A percentile compares a stretch with the other conserved stretches of the same genome.
Conservation (phyloP, 768 basidiomycete species). For the Lactarius hatsudake region DNA sequence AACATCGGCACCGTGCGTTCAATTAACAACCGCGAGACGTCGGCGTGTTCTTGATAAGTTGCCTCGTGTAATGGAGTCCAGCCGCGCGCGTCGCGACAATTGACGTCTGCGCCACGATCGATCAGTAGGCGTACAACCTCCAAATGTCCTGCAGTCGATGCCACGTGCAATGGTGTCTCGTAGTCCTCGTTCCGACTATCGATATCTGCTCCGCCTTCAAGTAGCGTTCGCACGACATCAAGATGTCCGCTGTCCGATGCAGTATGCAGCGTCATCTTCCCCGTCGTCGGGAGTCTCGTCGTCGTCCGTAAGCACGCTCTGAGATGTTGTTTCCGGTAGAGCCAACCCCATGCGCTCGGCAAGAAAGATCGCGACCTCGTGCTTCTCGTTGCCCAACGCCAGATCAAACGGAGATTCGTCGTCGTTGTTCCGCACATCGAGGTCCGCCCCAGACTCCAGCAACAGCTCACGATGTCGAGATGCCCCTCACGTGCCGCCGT, state of each 20-base stretch:
- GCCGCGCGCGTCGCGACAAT: not conserved
- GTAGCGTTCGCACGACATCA: not conserved
- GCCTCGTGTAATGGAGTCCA: not conserved
- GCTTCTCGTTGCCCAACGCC: not conserved
- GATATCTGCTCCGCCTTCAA: not conserved
- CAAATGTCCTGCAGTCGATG: not conserved
- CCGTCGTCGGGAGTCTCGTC: not conserved
- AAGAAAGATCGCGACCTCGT: not conserved
- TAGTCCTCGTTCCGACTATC: not conserved
- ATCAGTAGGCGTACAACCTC: conserved; percentile 1
- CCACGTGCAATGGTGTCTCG: not conserved
- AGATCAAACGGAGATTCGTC: not conserved
- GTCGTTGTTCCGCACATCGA: not conserved
- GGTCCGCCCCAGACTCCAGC: not conserved
- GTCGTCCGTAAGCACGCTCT: not conserved
- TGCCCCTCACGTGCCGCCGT: not conserved
- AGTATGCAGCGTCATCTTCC: not conserved
- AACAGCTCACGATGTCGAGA: not conserved
- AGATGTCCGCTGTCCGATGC: not conserved
- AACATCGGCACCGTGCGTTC: not conserved
- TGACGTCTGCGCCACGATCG: not conserved
- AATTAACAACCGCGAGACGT: not conserved
- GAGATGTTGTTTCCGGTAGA: not conserved
- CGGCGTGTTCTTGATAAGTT: not conserved
- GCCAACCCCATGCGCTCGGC: not conserved